These are phyloP conservation scores for Pleurostoma richardsiae DNA, from an alignment of 2,329 filamentous ascomycete species.

Conservation along the genomic window DNA sequence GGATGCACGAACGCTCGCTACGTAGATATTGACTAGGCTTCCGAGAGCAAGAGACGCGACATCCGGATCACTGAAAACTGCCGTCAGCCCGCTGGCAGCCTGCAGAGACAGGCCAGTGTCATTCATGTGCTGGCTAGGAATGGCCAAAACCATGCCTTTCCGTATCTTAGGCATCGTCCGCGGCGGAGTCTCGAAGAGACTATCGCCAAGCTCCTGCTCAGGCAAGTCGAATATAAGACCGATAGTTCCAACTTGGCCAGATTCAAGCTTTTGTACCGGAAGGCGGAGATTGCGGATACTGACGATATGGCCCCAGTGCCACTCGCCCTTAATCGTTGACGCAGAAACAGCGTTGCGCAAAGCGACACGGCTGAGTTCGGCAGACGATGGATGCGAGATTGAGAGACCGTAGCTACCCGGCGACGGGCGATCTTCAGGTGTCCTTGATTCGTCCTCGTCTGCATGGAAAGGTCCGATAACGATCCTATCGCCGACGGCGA, in stretches of 20 bases:
- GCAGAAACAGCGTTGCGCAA: slow-evolving; percentile 47
- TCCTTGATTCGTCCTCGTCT: slow-evolving; percentile 42
- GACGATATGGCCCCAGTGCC: slow-evolving; percentile 74
- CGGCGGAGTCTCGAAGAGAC: slow-evolving; percentile 18
- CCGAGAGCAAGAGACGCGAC: slow-evolving; percentile 61
- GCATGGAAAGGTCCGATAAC: slow-evolving; percentile 73
- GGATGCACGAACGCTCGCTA: slow-evolving; percentile 78
- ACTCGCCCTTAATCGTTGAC: slow-evolving; percentile 57
- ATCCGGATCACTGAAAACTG: slow-evolving; percentile 62
- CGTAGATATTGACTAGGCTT: slow-evolving; percentile 74
- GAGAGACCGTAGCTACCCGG: slow-evolving; percentile 44
- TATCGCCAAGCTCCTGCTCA: slow-evolving; percentile 23
- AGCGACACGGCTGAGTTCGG: slow-evolving; percentile 47
- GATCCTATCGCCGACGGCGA: slow-evolving; percentile 74
- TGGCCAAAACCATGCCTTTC: slow-evolving; percentile 80
- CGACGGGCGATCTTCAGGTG: slow-evolving; percentile 41
- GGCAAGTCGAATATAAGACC: slow-evolving; percentile 61
- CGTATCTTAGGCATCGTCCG: slow-evolving; percentile 41
- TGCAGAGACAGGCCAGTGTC: slow-evolving; percentile 54
- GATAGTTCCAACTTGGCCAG: slow-evolving; percentile 85
- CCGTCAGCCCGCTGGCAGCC: slow-evolving; percentile 64
- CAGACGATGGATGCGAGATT: slow-evolving; percentile 46
- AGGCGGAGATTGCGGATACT: slow-evolving; percentile 86
- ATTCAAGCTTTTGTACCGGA: slow-evolving; percentile 69
- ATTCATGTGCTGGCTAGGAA: slow-evolving; percentile 54